phyloP scores from a whole-genome alignment of 306 rosid genomes.

The Lupinus albus region DNA sequence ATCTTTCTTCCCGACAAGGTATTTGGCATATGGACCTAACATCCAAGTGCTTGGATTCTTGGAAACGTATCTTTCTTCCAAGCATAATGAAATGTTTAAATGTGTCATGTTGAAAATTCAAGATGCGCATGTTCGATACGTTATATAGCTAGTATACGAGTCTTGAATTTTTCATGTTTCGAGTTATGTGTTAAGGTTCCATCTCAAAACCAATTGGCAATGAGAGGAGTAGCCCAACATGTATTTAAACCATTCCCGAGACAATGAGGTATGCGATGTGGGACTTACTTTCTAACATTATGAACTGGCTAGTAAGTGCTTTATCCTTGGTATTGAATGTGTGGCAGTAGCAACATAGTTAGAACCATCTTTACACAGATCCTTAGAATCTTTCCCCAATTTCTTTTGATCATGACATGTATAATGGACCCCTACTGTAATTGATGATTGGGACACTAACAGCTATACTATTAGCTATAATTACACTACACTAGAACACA shows the following conservation, averaged over 20 bases:
- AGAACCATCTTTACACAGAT: conserved; percentile 44
- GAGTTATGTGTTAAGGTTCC: too few species aligned
- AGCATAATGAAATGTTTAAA: too few species aligned
- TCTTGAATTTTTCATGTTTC: conserved; percentile 32
- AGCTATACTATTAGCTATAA: conserved; percentile 1
- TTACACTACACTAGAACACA: conserved; percentile 10
- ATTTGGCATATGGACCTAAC: conserved; percentile 38
- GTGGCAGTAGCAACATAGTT: conserved; percentile 25
- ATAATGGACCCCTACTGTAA: conserved; percentile 35
- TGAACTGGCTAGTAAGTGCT: conserved; percentile 20
- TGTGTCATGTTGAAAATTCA: conserved; percentile 33
- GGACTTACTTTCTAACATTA: too few species aligned
- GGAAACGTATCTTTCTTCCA: conserved; percentile 23
- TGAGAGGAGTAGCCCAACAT: too few species aligned
- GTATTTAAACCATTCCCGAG: too few species aligned
- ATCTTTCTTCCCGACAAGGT: conserved; percentile 13
- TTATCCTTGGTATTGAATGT: conserved; percentile 8
- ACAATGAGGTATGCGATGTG: too few species aligned
- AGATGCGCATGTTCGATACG: not conserved
- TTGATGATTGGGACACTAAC: conserved; percentile 10
- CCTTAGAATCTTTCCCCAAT: conserved; percentile 46
- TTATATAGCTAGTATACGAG: not conserved
- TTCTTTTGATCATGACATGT: conserved; percentile 40
- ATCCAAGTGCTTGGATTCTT: conserved; percentile 8
- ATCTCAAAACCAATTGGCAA: too few species aligned